phyloP scores from a whole-genome alignment of 228 moss, liverwort and hornwort species.

The Sphagnum fallax region DNA sequence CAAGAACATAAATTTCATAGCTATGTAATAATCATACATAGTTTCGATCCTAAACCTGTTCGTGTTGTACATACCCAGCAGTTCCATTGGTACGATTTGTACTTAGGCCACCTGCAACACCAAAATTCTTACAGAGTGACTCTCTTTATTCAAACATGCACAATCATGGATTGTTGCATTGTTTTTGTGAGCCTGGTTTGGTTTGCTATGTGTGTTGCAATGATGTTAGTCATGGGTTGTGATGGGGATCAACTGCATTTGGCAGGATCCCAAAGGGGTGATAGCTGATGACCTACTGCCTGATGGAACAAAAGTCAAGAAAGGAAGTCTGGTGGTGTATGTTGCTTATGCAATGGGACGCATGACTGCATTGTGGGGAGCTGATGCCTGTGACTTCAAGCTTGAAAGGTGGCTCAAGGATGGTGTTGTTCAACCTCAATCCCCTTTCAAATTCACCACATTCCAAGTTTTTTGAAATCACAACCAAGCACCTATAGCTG shows the following conservation, averaged over 20 bases:
- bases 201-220: too few species aligned
- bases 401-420: slow-evolving; percentile 61
- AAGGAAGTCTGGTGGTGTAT: slow-evolving; percentile 26
- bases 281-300: slow-evolving; percentile 38
- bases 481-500: too few species aligned
- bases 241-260: background rate
- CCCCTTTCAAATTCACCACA: slow-evolving; percentile 46
- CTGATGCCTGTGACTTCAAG: slow-evolving; percentile 38
- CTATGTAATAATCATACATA: too few species aligned
- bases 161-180: too few species aligned
- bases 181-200: too few species aligned
- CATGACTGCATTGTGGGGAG: slow-evolving; percentile 52
- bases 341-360: slow-evolving; percentile 46
- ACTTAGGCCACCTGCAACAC: background rate
- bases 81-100: slow-evolving; percentile 7
- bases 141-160: too few species aligned
- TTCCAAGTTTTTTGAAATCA: slow-evolving; percentile 35
- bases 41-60: too few species aligned
- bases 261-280: slow-evolving; percentile 29
- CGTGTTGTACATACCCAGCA: too few species aligned
- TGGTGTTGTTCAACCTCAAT: slow-evolving; percentile 31
- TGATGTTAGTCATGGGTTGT: too few species aligned
- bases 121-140: background rate
- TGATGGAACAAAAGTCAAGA: slow-evolving; percentile 38
- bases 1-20: too few species aligned